A percentile compares a stretch with the other conserved stretches of the same genome.
phyloP scores from a whole-genome alignment of 2,329 filamentous ascomycete genomes.

The Erysiphe pulchra region DNA sequence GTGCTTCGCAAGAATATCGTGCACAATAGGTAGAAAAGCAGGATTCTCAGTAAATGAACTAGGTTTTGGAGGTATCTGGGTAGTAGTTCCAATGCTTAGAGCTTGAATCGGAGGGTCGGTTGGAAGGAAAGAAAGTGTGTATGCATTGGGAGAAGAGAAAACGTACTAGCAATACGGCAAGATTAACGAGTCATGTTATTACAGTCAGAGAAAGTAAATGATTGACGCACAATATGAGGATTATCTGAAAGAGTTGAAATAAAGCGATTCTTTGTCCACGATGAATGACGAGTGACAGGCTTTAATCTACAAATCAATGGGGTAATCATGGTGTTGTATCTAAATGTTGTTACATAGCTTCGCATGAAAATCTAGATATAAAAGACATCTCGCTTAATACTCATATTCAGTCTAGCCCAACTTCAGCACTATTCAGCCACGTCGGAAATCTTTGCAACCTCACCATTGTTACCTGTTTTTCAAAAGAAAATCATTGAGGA shows the following conservation, averaged over 20 bases:
- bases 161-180: conserved; percentile 22
- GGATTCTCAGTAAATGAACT: conserved; percentile 32
- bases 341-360: no score
- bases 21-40: conserved; percentile 30
- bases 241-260: conserved; percentile 11
- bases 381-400: no score
- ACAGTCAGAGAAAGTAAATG: neutral
- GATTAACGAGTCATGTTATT: neutral
- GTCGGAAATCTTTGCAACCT: no score
- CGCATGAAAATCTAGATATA: no score
- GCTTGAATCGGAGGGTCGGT: conserved; percentile 25
- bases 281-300: no score
- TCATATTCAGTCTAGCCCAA: no score
- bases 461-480: no score
- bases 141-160: conserved; percentile 20
- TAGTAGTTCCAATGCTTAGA: conserved; percentile 33
- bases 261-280: neutral
- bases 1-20: conserved; percentile 27
- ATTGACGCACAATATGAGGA: conserved; percentile 10
- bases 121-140: conserved; percentile 33
- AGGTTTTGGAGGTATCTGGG: conserved; percentile 32
- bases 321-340: no score
- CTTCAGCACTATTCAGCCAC: no score
- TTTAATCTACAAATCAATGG: no score
- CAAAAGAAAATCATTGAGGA: no score